Base-by-base conservation (phyloP, 2,329 filamentous ascomycete species). In the Epicoccum nigrum region DNA sequence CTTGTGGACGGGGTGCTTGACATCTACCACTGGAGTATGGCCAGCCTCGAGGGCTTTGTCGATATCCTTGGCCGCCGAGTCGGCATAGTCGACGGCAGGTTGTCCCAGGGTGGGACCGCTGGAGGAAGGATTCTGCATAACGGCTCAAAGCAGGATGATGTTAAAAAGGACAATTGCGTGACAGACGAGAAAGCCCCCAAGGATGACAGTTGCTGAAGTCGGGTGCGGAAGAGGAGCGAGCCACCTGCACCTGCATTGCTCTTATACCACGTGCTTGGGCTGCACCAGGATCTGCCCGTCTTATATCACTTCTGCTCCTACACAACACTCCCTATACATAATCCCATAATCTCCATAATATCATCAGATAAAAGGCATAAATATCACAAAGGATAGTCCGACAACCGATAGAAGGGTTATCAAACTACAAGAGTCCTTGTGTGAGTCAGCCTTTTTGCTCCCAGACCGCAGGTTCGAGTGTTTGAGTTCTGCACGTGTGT, bases 11-110 rank as follows among this genome's bases (percentile, higher is more conserved):
- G 51, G 46, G 33, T 51, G 48, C n/a, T 41, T 50, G 43, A 40
- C 23, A 11, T 54, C 28, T 15, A 55, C 31, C 9, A 55, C 53
- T 21, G 31, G 50, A 17, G 54, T 21, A 20, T 45, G 31, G 11
- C 59, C 54, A 9, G 50, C 51, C 19, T 54, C 46, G 33, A 43
- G 46, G n/a, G 46, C 48, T 31, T 57, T 54, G 17, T 52, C 37
- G 25, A 50, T 41, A n/a, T 52, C 46, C 15, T 47, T 45, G 7
- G 38, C 50, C 12, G 51, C 41, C 28, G 38, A 50, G 8, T 53
- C 41, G 33, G 20, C 43, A 35, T 44, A 9, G 4, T 52, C 38
- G 27, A 15, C 43, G 1, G 46, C 38, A 9, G 49, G 49, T 8
- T 34, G 38, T 19, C 42, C 49, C 21, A 52, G 20, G 5, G 34